Evolutionary conservation across 2,329 filamentous ascomycete species (phyloP).

Genomic region (Lojkania enalia): DNA sequence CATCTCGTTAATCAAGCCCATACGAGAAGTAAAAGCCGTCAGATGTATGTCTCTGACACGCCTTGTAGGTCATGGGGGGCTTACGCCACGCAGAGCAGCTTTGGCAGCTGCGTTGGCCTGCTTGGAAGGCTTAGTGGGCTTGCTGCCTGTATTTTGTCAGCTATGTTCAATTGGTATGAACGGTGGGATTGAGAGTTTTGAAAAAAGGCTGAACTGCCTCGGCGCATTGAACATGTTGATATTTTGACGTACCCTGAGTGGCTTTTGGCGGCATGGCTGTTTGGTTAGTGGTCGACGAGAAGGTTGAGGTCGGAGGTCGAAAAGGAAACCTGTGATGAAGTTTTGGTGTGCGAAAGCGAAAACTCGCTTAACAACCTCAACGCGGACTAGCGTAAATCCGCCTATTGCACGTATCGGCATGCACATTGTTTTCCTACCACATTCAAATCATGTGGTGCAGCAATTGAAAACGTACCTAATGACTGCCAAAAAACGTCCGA

Average conservation of each 20-base stretch:
- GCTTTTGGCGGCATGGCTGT: conserved; percentile 48
- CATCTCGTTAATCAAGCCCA: conserved; percentile 44
- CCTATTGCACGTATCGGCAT: too few relatives aligned
- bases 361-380: conserved; percentile 22
- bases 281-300: conserved; percentile 39
- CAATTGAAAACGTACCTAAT: conserved; percentile 16
- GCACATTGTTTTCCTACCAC: too few relatives aligned
- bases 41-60: conserved; percentile 57
- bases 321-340: conserved; percentile 22
- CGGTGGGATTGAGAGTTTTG: conserved; percentile 6
- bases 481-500: conserved; percentile 39
- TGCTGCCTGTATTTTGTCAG: conserved; percentile 53
- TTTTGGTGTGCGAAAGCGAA: conserved; percentile 14
- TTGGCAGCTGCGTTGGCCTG: conserved; percentile 94
- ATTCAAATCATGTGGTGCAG: conserved; percentile 14
- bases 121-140: conserved; percentile 68
- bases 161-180: conserved; percentile 25
- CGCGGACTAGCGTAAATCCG: not conserved
- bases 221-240: conserved; percentile 4
- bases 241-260: conserved; percentile 38
- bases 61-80: conserved; percentile 51
- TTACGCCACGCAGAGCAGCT: conserved; percentile 93
- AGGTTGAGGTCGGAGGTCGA: conserved; percentile 27
- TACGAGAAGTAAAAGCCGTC: conserved; percentile 53
- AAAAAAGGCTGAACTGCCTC: not conserved